Base-by-base conservation (phyloP, 352 stramenopile species). In the Phytophthora tubulina region DNA sequence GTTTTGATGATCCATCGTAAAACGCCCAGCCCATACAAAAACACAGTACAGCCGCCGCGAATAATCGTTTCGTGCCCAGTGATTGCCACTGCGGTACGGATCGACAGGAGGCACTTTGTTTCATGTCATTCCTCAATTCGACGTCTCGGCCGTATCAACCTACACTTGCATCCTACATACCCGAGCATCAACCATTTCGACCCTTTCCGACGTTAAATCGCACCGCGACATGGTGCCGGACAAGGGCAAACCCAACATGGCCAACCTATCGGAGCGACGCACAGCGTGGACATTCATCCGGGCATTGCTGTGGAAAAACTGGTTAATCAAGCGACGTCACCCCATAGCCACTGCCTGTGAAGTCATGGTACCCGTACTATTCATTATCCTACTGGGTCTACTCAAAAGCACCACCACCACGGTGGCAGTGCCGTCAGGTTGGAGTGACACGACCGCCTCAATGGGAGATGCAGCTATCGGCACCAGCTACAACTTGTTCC, bases 251-350 rank as follows among this genome's bases (percentile, higher is more conserved):
- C 21, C 7, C 42, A 33, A n/a, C 27, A 51, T 45, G 38, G 21
- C 45, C 35, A 66, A 58, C 35, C 70, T 76, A 6, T 61, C 70
- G 32, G 41, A 72, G 41, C 57, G 63, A 5, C 67, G 72, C 51
- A 69, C 67, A 6, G 38, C 72, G 11, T 75, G 73, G 63, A 73
- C 53, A 15, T 82, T 76, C 66, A 44, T 83, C 52, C 66, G 70
- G n/a, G 78, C 81, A 41, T 55, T 92, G 61, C 67, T 92, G 35
- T 86, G 81, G 73, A 94, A 94, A 67, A 92, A 91, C 73, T 84
- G 70, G 73, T 46, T 88, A 33, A 75, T 91, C 42, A 94, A 92
- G 73, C 68, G 72, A 33, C 79, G 82, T 21, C 84, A 92, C 46
- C 69, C 56, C 27, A 33, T 91, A 9, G 79, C 63, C 13, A 89